Conservation (phyloP, 768 basidiomycete species). For the Russula emetica region DNA sequence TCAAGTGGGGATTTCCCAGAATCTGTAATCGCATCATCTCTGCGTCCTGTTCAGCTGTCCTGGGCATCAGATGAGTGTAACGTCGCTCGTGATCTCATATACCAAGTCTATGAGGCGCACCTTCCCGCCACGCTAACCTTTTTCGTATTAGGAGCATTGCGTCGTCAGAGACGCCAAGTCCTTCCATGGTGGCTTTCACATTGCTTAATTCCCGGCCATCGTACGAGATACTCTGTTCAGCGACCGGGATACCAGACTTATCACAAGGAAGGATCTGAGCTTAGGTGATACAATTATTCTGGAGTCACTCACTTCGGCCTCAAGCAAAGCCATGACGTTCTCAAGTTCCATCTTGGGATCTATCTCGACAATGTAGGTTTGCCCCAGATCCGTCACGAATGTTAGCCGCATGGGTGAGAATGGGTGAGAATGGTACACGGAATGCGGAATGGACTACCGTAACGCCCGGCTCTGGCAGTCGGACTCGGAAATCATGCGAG, state of each 20-base stretch:
- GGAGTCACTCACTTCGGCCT: constrained; percentile 75
- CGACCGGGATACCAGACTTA: constrained; percentile 74
- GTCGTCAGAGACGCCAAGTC: constrained; percentile 58
- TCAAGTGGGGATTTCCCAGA: constrained; percentile 75
- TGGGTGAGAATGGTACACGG: not conserved
- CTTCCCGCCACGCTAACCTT: constrained; percentile 49
- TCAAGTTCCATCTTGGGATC: constrained; percentile 88
- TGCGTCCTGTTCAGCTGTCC: constrained; percentile 70
- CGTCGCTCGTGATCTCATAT: not conserved
- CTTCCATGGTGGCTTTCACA: constrained; percentile 62
- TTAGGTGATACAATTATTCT: not conserved
- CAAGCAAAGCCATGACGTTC: constrained; percentile 89
- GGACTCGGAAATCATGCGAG: not conserved
- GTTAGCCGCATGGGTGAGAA: constrained; percentile 57
- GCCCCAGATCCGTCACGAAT: constrained; percentile 63
- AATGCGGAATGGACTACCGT: not conserved
- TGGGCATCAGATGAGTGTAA: constrained; percentile 32
- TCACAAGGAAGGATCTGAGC: constrained; percentile 11
- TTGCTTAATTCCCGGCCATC: constrained; percentile 62
- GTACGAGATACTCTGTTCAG: constrained; percentile 70
- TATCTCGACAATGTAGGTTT: constrained; percentile 70
- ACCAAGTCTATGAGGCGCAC: constrained; percentile 31
- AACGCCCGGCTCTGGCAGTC: no score
- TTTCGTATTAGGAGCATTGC: constrained; percentile 64
- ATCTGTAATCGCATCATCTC: constrained; percentile 90